Evolutionary conservation across 108 stramenopile species (phyloP), one percentile per base, ranked within the genome.

Genomic region (Nitzschia palea): DNA sequence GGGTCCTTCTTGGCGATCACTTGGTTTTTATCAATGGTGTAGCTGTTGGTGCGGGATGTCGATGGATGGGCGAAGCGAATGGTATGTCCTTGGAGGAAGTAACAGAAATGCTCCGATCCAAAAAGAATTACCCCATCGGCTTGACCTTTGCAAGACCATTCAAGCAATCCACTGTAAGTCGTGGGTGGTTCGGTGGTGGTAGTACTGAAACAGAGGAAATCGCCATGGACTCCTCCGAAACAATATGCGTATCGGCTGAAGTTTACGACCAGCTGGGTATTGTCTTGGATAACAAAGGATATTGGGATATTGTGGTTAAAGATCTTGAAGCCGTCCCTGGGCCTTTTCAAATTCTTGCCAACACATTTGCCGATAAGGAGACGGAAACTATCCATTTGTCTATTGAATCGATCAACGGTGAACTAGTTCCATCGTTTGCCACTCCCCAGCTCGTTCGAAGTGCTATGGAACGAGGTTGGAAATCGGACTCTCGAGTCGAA

Each of bases 1-100:
- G 85, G n/a, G 80, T 95, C 8, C 57, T 90, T 56, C 60, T 90
- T 27, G 94, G 94, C 27, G 94, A 95, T 56, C 80, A 90, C 52
- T 80, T 95, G 8, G 85, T 92, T 14, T 89, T 87, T 64, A 73
- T 95, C 18, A 92, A 92, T 37, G 94, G 91, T 22, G 66, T 74
- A n/a, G 71, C 94, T 4, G 89, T 95, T 28, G 93, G 93, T 26
- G 88, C 92, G 44, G 92, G 92, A 17, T 86, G 83, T 37, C 74
- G 80, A 48, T 75, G 88, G 72, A 63, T 86, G 66, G 80, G 67
- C 12, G 79, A 78, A 42, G 52, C 48, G 31, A 70, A 56, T 2
- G 32, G 55, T 37, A 73, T 80, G 35, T 65, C 79, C 9, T 48
- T 83, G 25, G 66, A 67, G 10, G 82, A 89, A 44, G 82, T 92